A percentile compares a stretch with the other conserved stretches of the same genome.
phyloP scores from a whole-genome alignment of 768 basidiomycete species.

The Collybia nuda region DNA sequence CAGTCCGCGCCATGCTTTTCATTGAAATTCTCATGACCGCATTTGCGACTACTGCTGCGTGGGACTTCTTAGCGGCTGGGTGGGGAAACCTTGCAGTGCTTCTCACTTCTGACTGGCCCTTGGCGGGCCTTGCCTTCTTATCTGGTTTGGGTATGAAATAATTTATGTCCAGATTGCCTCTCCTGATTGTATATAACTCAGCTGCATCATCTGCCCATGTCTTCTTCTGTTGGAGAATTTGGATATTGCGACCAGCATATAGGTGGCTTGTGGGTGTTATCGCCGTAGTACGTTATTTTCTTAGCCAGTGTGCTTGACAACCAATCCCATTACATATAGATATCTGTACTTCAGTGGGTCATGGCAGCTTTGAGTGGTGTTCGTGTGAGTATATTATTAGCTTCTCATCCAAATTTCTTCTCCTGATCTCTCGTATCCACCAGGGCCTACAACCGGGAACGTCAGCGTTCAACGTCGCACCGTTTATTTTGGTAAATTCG shows the following conservation, averaged over 20 bases:
- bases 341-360: slow-evolving; percentile 9
- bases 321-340: neutral
- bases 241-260: slow-evolving; percentile 11
- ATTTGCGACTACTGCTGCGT: slow-evolving; percentile 18
- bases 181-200: neutral
- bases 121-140: slow-evolving; percentile 13
- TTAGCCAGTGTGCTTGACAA: neutral
- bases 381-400: neutral
- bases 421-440: no score
- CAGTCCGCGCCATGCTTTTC: slow-evolving; percentile 14
- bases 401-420: neutral
- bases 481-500: slow-evolving; percentile 12
- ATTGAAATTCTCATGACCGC: slow-evolving; percentile 17
- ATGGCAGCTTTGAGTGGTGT: slow-evolving; percentile 8
- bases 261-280: slow-evolving; percentile 10
- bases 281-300: neutral
- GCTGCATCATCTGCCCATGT: slow-evolving; percentile 11
- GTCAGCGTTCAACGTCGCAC: slow-evolving; percentile 3
- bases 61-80: slow-evolving; percentile 13
- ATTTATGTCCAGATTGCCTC: neutral
- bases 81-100: slow-evolving; percentile 19
- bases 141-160: slow-evolving; percentile 16
- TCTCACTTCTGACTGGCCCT: slow-evolving; percentile 6
- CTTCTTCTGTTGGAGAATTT: slow-evolving; percentile 24
- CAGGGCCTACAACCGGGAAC: slow-evolving; percentile 6